Percentiles rank a stretch among this genome's conserved stretches.
Evolutionary conservation across 805 yeast species (phyloP).

Genomic region (Candida peoriensis): DNA sequence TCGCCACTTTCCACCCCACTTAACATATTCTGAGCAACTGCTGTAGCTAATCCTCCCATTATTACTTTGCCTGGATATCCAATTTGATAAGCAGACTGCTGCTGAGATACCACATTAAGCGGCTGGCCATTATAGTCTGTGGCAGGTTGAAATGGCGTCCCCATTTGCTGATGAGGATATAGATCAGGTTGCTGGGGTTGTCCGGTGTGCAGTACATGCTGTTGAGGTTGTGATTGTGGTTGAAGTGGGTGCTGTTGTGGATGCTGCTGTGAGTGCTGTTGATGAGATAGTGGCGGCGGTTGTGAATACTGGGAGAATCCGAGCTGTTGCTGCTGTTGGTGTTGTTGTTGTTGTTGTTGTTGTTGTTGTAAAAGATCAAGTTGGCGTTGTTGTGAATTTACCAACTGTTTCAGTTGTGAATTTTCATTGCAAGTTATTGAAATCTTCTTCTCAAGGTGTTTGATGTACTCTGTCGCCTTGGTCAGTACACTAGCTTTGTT

Average conservation of each 20-base stretch:
- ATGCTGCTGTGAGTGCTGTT: slow-evolving; percentile 6
- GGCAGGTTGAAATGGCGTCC: slow-evolving; percentile 21
- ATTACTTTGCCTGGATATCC: slow-evolving; percentile 32
- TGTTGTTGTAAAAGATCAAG: slow-evolving; percentile 13
- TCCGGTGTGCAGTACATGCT: slow-evolving; percentile 7
- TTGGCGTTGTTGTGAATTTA: slow-evolving; percentile 10
- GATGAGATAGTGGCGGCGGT: slow-evolving; percentile 1
- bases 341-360: slow-evolving; percentile 7
- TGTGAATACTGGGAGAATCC: slow-evolving; percentile 3
- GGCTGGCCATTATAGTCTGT: slow-evolving; percentile 21
- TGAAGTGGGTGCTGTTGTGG: slow-evolving; percentile 11
- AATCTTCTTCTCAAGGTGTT: slow-evolving; percentile 50
- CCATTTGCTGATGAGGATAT: neutral
- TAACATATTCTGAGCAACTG: slow-evolving; percentile 33
- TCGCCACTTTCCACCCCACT: slow-evolving; percentile 29
- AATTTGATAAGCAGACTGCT: slow-evolving; percentile 18
- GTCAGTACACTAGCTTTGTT: slow-evolving; percentile 75
- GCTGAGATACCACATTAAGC: slow-evolving; percentile 19
- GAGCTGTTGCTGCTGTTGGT: neutral
- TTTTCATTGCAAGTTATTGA: slow-evolving; percentile 45
- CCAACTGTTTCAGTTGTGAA: slow-evolving; percentile 34
- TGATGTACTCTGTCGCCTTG: slow-evolving; percentile 77
- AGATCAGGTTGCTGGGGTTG: slow-evolving; percentile 2
- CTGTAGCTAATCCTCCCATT: slow-evolving; percentile 46
- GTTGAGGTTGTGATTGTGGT: slow-evolving; percentile 6